Evolutionary conservation across 202 grass and related monocot genomes (phyloP), one percentile per base, ranked within the genome.

Genomic region (Setaria italica): DNA sequence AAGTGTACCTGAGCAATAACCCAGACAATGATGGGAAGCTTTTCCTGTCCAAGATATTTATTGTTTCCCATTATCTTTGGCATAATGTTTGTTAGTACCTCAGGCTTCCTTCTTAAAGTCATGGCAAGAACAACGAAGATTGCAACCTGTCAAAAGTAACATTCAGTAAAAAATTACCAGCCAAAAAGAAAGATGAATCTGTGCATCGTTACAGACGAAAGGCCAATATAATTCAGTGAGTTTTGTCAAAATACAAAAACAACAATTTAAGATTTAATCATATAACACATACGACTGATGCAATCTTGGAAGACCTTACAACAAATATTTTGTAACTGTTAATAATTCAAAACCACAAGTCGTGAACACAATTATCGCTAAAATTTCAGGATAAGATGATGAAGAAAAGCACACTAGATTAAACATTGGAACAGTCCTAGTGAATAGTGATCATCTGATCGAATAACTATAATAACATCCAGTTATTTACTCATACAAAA

Each of bases 81-180:
- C 82, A 89, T 86, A 63, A 94, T 9, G 42, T 33, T 88, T 78
- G 84, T 74, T 55, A 99, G 74, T 50, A 87, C 82, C 39, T 97
- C 97, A 47, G 94, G 94, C 81, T 97, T 99, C 76, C 92, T 87
- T 79, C 90, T 97, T 85, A 99, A 87, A 55, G 90, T 89, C 89
- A 99, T 89, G 9, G 97, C 94, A 71, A 99, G 89, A 43, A 97
- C 97, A 80, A 84, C 90, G 20, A 99, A 99, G 74, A 99, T 93
- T 80, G 97, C 97, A 87, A 97, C 97, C 97, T 99, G 85, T 77
- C 7, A 51, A 78, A 51, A 57, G 11, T 9, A 73, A 43, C 63
- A 9, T 29, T 66, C 11, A 57, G 56, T 72, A 11, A 90, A 80
- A 62, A 75, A 69, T 0, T 56, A 32, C 43, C 20, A 62, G 10